These are phyloP conservation scores for Calcarisporium arbuscula DNA, from an alignment of 2,329 filamentous ascomycete species.

Conservation along the genomic window DNA sequence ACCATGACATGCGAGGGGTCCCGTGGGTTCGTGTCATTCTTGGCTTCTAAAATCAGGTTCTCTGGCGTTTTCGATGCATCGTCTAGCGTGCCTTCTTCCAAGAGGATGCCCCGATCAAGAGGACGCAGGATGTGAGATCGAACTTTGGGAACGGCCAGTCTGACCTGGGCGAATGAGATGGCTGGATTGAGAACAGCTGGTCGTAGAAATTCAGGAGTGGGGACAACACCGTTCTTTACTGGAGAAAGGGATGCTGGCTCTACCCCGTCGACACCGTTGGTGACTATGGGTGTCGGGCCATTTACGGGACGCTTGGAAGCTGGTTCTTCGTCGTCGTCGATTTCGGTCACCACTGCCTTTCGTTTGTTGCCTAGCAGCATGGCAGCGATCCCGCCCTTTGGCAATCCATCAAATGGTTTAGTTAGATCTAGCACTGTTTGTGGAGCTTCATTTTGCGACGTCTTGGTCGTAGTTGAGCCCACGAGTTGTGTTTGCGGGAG, in stretches of 20 bases:
- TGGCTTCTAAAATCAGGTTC: slow-evolving; percentile 78
- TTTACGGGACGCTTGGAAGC: slow-evolving; percentile 47
- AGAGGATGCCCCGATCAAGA: slow-evolving; percentile 60
- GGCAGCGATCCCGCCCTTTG: slow-evolving; percentile 78
- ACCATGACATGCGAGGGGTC: slow-evolving; percentile 83
- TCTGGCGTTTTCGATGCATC: slow-evolving; percentile 58
- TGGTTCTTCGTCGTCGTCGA: slow-evolving; percentile 65
- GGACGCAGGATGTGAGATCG: slow-evolving; percentile 76
- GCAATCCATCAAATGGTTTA: slow-evolving; percentile 88
- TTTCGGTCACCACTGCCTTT: slow-evolving; percentile 67
- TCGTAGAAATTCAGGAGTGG: slow-evolving; percentile 76
- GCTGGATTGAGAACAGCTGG: slow-evolving; percentile 81
- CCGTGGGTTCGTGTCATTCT: slow-evolving; percentile 68
- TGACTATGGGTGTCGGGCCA: slow-evolving; percentile 67
- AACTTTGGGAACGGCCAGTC: slow-evolving; percentile 82
- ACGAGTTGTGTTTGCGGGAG: slow-evolving; percentile 84
- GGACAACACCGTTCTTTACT: slow-evolving; percentile 53
- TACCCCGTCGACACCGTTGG: slow-evolving; percentile 70
- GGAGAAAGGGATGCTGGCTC: slow-evolving; percentile 65
- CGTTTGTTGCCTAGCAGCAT: slow-evolving; percentile 91
- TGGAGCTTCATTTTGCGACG: slow-evolving; percentile 62
- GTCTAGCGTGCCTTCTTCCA: slow-evolving; percentile 46
- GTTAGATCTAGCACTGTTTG: slow-evolving; percentile 83
- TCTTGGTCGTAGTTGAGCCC: slow-evolving; percentile 61
- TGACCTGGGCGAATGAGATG: slow-evolving; percentile 73